phyloP scores from a whole-genome alignment of 805 yeast genomes.

The Kockiozyma suomiensis region DNA sequence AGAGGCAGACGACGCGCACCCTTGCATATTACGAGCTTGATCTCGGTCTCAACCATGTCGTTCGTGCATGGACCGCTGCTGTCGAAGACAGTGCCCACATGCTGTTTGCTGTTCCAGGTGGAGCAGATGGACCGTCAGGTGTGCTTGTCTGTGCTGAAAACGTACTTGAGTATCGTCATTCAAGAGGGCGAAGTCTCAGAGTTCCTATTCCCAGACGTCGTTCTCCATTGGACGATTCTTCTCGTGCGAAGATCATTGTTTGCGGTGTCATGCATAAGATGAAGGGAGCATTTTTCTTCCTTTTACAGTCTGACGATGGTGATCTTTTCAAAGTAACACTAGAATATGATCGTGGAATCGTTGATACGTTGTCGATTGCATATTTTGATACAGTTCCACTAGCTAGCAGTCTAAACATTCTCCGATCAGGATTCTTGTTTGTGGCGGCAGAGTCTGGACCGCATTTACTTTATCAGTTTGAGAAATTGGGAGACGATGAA shows the following conservation, averaged over 20 bases:
- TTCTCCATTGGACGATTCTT: conserved; percentile 28
- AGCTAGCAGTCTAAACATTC: conserved; percentile 57
- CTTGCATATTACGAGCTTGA: conserved; percentile 80
- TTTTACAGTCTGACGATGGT: conserved; percentile 72
- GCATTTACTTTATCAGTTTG: conserved; percentile 76
- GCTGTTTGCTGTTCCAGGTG: conserved; percentile 71
- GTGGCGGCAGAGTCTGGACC: conserved; percentile 65
- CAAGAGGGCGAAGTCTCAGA: conserved; percentile 41
- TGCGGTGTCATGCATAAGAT: conserved; percentile 66
- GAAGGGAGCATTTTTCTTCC: conserved; percentile 62
- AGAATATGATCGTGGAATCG: conserved; percentile 49
- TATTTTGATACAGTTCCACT: conserved; percentile 79
- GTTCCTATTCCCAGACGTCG: conserved; percentile 61
- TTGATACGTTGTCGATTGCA: conserved; percentile 49
- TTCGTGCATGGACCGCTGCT: conserved; percentile 52
- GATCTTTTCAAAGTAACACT: conserved; percentile 72
- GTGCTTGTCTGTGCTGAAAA: conserved; percentile 64
- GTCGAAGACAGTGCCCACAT: conserved; percentile 51
- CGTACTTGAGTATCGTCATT: conserved; percentile 49
- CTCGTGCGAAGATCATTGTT: conserved; percentile 47
- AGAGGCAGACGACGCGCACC: conserved; percentile 35
- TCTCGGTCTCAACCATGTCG: conserved; percentile 77
- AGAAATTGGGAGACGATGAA: conserved; percentile 66
- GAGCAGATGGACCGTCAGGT: conserved; percentile 70
- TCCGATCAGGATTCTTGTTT: conserved; percentile 75